Evolutionary conservation across 768 basidiomycete species (phyloP).

Genomic region (Heimioporus sp.): DNA sequence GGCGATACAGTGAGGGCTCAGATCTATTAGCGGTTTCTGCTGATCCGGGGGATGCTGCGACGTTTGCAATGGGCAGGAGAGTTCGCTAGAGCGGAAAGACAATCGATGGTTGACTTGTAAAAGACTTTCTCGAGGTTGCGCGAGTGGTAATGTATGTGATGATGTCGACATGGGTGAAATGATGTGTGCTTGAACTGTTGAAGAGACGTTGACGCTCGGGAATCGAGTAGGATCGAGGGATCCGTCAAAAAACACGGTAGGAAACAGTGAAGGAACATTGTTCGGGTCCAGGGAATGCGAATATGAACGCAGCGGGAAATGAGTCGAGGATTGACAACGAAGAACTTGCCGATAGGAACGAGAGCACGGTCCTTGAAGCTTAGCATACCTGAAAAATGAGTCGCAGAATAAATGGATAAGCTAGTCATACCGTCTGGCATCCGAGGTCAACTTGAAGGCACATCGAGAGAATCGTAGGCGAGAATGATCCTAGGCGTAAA

Average conservation of each 20-base stretch:
- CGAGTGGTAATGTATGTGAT: not conserved
- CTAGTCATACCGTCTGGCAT: not conserved
- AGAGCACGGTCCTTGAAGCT: not conserved
- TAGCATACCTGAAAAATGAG: not conserved
- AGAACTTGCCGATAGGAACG: not conserved
- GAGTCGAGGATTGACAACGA: not conserved
- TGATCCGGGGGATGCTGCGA: not conserved
- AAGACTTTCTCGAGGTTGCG: not conserved
- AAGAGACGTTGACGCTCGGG: not conserved
- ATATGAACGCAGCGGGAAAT: not conserved
- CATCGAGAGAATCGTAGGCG: not conserved
- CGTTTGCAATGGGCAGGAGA: not conserved
- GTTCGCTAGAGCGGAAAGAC: not conserved
- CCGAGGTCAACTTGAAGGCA: not conserved
- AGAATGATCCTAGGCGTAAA: not conserved
- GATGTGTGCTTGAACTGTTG: not conserved
- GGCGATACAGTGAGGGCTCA: not conserved
- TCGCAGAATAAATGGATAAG: not conserved
- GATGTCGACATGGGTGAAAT: not conserved
- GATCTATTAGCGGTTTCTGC: not conserved
- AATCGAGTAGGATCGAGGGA: not conserved
- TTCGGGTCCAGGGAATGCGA: not conserved
- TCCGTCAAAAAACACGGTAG: not conserved
- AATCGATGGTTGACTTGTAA: not conserved
- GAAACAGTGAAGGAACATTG: not conserved